Evolutionary conservation across 2,329 filamentous ascomycete species (phyloP).

Genomic region (Fusarium compactum): DNA sequence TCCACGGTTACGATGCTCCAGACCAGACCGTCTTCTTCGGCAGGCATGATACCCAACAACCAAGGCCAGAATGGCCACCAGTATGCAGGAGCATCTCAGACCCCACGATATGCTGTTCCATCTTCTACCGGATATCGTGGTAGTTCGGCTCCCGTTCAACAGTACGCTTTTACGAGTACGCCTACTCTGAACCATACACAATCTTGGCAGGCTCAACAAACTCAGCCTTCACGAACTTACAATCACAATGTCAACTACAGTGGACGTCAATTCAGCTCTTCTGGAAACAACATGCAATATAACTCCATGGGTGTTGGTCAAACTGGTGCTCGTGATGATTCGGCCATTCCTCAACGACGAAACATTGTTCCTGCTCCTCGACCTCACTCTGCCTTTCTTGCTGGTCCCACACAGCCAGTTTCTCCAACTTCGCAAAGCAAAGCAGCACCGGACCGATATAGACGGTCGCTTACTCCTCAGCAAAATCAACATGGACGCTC

Average conservation of each 20-base stretch:
- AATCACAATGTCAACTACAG: slow-evolving; percentile 47
- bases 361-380: slow-evolving; percentile 56
- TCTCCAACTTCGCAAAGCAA: slow-evolving; percentile 58
- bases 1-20: slow-evolving; percentile 81
- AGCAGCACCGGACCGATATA: slow-evolving; percentile 80
- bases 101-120: slow-evolving; percentile 51
- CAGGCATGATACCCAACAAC: slow-evolving; percentile 61
- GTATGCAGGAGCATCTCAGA: slow-evolving; percentile 58
- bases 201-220: slow-evolving; percentile 61
- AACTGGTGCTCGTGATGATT: slow-evolving; percentile 66
- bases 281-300: slow-evolving; percentile 57
- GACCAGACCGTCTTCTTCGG: slow-evolving; percentile 71
- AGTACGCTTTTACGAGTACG: slow-evolving; percentile 81
- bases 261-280: slow-evolving; percentile 53
- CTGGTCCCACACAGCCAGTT: slow-evolving; percentile 61
- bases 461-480: slow-evolving; percentile 62
- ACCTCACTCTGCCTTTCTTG: slow-evolving; percentile 59
- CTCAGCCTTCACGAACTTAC: slow-evolving; percentile 35
- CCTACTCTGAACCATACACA: slow-evolving; percentile 70
- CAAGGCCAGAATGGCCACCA: slow-evolving; percentile 64
- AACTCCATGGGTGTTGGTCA: slow-evolving; percentile 53
- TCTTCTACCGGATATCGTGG: slow-evolving; percentile 65
- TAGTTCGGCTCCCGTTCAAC: slow-evolving; percentile 72
- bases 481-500: slow-evolving; percentile 54
- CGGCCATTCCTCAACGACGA: slow-evolving; percentile 57